Evolutionary conservation across 1,284 basidiomycete species (phyloP), one percentile per base, ranked within the genome.

Genomic region (Calocybe gambosa): DNA sequence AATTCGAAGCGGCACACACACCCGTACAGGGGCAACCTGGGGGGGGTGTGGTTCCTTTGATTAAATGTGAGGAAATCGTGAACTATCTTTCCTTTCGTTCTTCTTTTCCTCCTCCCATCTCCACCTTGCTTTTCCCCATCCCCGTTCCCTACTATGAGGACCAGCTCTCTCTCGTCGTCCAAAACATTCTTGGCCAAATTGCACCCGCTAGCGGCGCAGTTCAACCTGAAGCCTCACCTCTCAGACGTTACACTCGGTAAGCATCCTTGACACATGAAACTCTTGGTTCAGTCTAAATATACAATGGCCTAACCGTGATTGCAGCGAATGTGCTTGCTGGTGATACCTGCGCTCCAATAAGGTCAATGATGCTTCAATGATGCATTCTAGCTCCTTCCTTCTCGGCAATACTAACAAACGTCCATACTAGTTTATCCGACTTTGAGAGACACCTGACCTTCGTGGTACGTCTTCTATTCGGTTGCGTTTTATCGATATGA

Each of bases 271-370:
- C 9, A 40, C 42, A 29, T 34, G 15, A 25, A 33, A 38, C 9
- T 9, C 9, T 26, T 9, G 10, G 13, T 29, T 29, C 28, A 29
- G 13, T 29, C 28, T 29, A 29, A 29, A 10, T 29, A 29, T 29
- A 29, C 28, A 13, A 23, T 29, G 12, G 21, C 26, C 38, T n/a
- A 40, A 34, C 28, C 19, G 12, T 21, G 26, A 23, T 13, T n/a
- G 50, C 62, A 47, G 68, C 64, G 18, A 58, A 66, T 45, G 55
- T 71, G 35, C 53, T 72, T 6, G 58, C 68, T 20, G 69, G 69
- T 1, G 63, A 68, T 42, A 70, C 70, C 8, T 70, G 68, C 50
- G 49, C 60, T 37, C 70, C 70, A 12, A 67, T 72, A 39, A 63
- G 65, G 66, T 67, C 28, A 29, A 34, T 43, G 15, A 18, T 37